These are phyloP conservation scores for Suhomyces chickasaworum DNA, from an alignment of 1,139 yeast genomes.

Conservation along the genomic window DNA sequence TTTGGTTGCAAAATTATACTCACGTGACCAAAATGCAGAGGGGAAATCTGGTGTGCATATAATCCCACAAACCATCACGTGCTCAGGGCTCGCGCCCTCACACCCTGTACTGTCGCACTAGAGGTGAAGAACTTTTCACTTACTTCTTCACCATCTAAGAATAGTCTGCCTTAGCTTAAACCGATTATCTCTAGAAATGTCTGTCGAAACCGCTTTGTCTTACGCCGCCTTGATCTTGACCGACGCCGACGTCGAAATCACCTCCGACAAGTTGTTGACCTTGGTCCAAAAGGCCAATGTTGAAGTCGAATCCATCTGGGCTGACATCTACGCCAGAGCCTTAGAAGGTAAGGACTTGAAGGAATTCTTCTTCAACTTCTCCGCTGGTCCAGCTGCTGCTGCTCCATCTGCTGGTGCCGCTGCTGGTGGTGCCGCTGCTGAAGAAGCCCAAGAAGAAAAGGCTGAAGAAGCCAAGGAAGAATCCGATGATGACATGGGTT, in stretches of 20 bases:
- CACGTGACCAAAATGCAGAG: too few relatives aligned
- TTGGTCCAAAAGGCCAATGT: slow-evolving; percentile 63
- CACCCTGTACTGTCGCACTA: slow-evolving; percentile 1
- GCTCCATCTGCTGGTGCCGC: slow-evolving; percentile 56
- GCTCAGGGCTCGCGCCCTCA: slow-evolving; percentile 10
- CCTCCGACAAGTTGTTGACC: slow-evolving; percentile 87
- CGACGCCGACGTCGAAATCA: slow-evolving; percentile 93
- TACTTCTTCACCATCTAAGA: slow-evolving; percentile 22
- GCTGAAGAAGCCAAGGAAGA: slow-evolving; percentile 57
- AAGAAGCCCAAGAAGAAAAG: slow-evolving; percentile 49
- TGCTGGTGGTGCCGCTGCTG: slow-evolving; percentile 62
- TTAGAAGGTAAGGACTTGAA: slow-evolving; percentile 95
- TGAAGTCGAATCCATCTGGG: slow-evolving; percentile 82
- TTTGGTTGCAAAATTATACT: background rate
- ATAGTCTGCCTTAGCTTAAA: slow-evolving; percentile 30
- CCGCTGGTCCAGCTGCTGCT: slow-evolving; percentile 50
- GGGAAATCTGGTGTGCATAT: background rate
- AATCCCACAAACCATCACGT: slow-evolving; percentile 1
- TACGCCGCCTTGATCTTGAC: slow-evolving; percentile 98
- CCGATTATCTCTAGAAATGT: slow-evolving; percentile 43
- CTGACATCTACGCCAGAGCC: slow-evolving; percentile 94
- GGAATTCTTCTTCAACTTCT: slow-evolving; percentile 82
- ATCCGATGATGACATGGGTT: slow-evolving; percentile 88
- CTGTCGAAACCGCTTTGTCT: slow-evolving; percentile 66
- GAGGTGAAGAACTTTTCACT: slow-evolving; percentile 14